Conservation (phyloP, 2,329 filamentous ascomycete genomes). For the Fusarium protoensiforme region DNA sequence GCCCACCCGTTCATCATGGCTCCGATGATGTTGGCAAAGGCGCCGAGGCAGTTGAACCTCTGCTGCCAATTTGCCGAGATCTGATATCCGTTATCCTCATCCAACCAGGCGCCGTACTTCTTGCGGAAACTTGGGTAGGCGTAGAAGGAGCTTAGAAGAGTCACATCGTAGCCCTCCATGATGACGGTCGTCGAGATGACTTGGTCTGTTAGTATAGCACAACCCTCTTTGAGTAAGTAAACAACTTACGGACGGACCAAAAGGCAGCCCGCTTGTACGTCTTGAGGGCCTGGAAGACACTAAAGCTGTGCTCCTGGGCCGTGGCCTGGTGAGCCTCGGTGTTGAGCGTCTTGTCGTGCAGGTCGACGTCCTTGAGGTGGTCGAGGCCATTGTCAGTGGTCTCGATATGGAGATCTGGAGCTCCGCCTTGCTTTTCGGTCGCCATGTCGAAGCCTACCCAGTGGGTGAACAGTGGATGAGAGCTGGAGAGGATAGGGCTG, state of each 20-base stretch:
- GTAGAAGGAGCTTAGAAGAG: constrained; percentile 59
- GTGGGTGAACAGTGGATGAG: not conserved
- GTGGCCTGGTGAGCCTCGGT: constrained; percentile 51
- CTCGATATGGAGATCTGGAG: constrained; percentile 44
- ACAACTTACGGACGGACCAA: constrained; percentile 54
- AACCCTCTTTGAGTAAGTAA: too few species aligned
- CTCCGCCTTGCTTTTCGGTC: constrained; percentile 32
- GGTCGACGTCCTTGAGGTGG: constrained; percentile 47
- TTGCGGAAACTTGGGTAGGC: constrained; percentile 53
- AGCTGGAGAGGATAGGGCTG: not conserved
- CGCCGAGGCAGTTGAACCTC: constrained; percentile 53
- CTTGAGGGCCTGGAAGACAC: constrained; percentile 49
- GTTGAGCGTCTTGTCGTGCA: constrained; percentile 52
- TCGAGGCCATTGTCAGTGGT: constrained; percentile 44
- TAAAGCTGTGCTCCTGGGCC: constrained; percentile 50
- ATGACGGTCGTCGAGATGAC: constrained; percentile 59
- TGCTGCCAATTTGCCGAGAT: constrained; percentile 64
- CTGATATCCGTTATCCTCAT: constrained; percentile 53
- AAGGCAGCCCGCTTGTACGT: constrained; percentile 54
- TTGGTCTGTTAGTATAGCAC: constrained; percentile 24
- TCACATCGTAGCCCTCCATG: constrained; percentile 64
- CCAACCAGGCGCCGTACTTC: constrained; percentile 53
- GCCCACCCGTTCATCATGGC: constrained; percentile 56
- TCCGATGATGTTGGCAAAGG: constrained; percentile 52
- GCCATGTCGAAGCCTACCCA: constrained; percentile 32